phyloP scores from a whole-genome alignment of 768 basidiomycete species.

The Xerocomellus chrysenteron region DNA sequence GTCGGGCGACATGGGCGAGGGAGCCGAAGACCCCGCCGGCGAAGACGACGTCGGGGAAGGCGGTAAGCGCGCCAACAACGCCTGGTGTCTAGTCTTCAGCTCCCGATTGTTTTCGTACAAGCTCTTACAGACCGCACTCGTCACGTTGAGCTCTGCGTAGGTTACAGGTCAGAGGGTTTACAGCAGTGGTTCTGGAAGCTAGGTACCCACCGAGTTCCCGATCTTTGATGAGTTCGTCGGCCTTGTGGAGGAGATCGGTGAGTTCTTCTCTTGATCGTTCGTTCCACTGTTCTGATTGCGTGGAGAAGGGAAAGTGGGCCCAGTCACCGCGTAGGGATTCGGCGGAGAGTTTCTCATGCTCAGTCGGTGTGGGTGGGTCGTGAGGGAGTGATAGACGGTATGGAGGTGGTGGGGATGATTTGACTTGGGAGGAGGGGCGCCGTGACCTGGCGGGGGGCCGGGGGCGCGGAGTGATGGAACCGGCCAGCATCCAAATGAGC shows the following conservation, averaged over 20 bases:
- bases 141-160: slow-evolving; percentile 56
- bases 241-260: slow-evolving; percentile 64
- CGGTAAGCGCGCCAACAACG: slow-evolving; percentile 64
- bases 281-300: slow-evolving; percentile 47
- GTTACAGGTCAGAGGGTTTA: slow-evolving; percentile 24
- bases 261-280: slow-evolving; percentile 76
- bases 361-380: slow-evolving; percentile 29
- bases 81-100: slow-evolving; percentile 71
- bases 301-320: slow-evolving; percentile 24
- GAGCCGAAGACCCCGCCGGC: slow-evolving; percentile 18
- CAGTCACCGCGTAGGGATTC: slow-evolving; percentile 15
- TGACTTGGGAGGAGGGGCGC: slow-evolving; percentile 40
- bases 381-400: slow-evolving; percentile 45
- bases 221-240: slow-evolving; percentile 72
- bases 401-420: slow-evolving; percentile 53
- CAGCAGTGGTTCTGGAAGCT: not conserved
- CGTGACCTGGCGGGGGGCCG: slow-evolving; percentile 69
- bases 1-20: slow-evolving; percentile 29
- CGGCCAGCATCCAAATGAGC: slow-evolving; percentile 40
- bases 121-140: slow-evolving; percentile 66
- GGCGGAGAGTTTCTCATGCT: slow-evolving; percentile 37
- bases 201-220: slow-evolving; percentile 66
- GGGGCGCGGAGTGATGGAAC: slow-evolving; percentile 53
- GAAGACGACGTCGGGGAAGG: slow-evolving; percentile 41
- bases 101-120: slow-evolving; percentile 67